phyloP scores from a whole-genome alignment of 352 stramenopile genomes.

The Phytophthora citricola region DNA sequence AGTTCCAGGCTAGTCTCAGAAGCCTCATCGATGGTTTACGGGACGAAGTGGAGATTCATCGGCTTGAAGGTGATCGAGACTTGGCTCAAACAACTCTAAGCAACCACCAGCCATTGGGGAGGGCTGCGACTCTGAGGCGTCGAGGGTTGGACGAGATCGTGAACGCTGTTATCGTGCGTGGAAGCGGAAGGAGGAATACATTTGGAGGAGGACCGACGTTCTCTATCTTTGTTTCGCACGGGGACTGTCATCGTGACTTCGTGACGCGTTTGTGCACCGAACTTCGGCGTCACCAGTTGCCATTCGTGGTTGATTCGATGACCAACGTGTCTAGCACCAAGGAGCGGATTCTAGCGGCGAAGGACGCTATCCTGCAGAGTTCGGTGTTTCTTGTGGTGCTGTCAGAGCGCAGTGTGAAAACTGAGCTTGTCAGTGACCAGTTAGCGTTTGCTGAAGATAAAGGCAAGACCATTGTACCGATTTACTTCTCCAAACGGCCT shows the following conservation, averaged over 20 bases:
- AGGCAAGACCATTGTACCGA: conserved; percentile 75
- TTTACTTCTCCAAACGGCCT: conserved; percentile 68
- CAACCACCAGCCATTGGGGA: conserved; percentile 24
- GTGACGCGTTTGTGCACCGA: conserved; percentile 62
- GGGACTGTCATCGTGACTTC: conserved; percentile 77
- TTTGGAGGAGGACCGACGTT: conserved; percentile 37
- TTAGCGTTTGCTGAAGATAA: conserved; percentile 87
- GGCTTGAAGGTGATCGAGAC: conserved; percentile 42
- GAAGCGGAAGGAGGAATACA: conserved; percentile 24
- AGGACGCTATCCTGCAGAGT: conserved; percentile 80
- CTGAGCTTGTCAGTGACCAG: conserved; percentile 84
- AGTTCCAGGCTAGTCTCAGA: conserved; percentile 68
- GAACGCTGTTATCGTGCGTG: conserved; percentile 55
- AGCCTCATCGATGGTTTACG: conserved; percentile 78
- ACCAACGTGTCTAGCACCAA: conserved; percentile 79
- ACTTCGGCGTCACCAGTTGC: conserved; percentile 54
- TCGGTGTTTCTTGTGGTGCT: conserved; percentile 77
- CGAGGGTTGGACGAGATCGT: conserved; percentile 62
- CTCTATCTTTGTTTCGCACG: conserved; percentile 82
- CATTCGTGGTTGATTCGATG: conserved; percentile 70
- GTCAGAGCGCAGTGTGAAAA: conserved; percentile 78
- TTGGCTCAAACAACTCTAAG: conserved; percentile 14
- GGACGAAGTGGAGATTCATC: conserved; percentile 79
- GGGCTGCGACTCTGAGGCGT: conserved; percentile 27
- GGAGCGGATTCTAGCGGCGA: conserved; percentile 74